Conservation (phyloP, 2,329 filamentous ascomycete species). For the Aureobasidium sp. region DNA sequence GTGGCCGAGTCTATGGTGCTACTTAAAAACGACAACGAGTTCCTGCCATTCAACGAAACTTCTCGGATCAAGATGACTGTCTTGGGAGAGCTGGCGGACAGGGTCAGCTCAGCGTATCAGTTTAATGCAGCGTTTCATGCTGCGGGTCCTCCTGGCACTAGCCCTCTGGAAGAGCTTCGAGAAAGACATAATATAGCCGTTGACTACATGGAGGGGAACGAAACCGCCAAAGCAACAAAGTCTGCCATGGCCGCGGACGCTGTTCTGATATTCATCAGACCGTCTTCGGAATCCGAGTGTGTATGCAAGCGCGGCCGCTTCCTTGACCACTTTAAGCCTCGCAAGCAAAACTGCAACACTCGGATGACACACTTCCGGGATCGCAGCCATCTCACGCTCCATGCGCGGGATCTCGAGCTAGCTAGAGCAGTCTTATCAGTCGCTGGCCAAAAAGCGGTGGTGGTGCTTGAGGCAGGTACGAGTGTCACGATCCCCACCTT, state of each 20-base stretch:
- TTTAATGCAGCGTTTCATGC: constrained; percentile 15
- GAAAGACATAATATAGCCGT: constrained; percentile 10
- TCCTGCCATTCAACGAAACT: not conserved
- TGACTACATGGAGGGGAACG: not conserved
- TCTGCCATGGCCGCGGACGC: constrained; percentile 10
- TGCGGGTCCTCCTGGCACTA: constrained; percentile 13
- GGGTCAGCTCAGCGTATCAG: constrained; percentile 12
- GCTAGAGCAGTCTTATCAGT: not conserved
- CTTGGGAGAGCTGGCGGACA: constrained; percentile 15
- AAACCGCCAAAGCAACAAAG: not conserved
- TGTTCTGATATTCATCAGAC: constrained; percentile 8
- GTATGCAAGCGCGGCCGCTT: not conserved
- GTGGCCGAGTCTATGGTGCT: constrained; percentile 16
- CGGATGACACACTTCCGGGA: not conserved
- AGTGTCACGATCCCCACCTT: not conserved
- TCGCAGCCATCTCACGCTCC: not conserved
- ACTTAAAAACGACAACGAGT: constrained; percentile 14
- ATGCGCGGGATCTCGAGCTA: not conserved
- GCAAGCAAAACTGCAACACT: not conserved
- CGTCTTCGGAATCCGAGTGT: not conserved
- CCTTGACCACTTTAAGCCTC: not conserved
- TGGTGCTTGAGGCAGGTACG: not conserved
- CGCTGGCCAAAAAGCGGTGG: not conserved
- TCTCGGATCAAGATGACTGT: constrained; percentile 11
- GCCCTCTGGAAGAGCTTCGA: constrained; percentile 13